phyloP scores from a whole-genome alignment of 768 basidiomycete species.

The Sutorius australiensis region DNA sequence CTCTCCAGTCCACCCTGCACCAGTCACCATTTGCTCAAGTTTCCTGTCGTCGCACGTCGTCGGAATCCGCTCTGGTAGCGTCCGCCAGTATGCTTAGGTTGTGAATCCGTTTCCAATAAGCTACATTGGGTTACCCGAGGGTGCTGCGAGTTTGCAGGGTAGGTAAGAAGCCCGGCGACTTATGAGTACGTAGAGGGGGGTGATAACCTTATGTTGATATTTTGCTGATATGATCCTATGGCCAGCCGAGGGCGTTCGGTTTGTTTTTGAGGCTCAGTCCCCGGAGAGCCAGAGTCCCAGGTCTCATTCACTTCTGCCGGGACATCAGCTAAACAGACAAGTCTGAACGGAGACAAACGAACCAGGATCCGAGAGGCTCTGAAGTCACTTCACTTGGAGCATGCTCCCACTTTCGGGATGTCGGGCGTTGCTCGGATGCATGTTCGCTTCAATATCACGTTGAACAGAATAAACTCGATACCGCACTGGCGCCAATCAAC shows the following conservation, averaged over 20 bases:
- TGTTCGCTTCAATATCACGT: background rate
- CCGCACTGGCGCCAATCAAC: background rate
- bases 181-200: too few species aligned
- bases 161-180: too few species aligned
- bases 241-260: background rate
- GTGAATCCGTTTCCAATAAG: too few species aligned
- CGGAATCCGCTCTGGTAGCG: too few species aligned
- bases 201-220: too few species aligned
- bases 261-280: background rate
- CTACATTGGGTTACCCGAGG: too few species aligned
- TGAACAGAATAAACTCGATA: too few species aligned
- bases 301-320: background rate
- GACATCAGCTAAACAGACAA: background rate
- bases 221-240: background rate
- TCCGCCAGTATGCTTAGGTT: too few species aligned
- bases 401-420: background rate
- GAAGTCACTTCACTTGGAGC: background rate
- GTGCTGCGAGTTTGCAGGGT: too few species aligned
- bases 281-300: background rate
- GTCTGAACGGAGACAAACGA: background rate
- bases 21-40: too few species aligned
- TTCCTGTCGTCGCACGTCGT: too few species aligned
- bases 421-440: background rate
- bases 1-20: background rate
- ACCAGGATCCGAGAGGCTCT: background rate